Base-by-base conservation (phyloP, 139 green algal species). In the Axilococcus clingmanii region DNA sequence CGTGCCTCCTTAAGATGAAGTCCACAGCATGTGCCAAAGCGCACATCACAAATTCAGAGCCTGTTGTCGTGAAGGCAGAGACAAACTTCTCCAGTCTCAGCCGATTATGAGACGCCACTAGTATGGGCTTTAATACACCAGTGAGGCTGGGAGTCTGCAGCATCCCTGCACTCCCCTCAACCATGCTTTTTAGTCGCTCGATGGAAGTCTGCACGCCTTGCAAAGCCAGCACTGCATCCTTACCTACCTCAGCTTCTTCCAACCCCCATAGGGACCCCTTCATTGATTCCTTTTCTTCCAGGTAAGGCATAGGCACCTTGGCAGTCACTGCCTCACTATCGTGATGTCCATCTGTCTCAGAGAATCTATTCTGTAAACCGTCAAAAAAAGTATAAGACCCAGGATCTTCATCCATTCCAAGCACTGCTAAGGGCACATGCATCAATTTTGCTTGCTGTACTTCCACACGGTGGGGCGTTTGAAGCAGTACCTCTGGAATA, bases 221-320 rank as follows among this genome's bases (percentile, higher is more conserved):
- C 7, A 57, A 30, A 32, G 49, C 25, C 20, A 57, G 37, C 5
- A 57, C 12, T 20, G 49, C 49, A 32, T 57, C 49, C 16, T 30
- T 41, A 12, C 15, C 34, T 8, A 57, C 14, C n/a, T 45, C 15
- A 8, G 49, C 17, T 32, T 57, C 49, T 32, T 57, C 41, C 12
- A 49, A 32, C 11, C 9, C 12, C 41, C 41, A 49, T 49, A 49
- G 27, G 27, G 25, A 23, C 9, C 41, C 41, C 9, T 12, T n/a
- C n/a, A n/a, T n/a, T n/a, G n/a, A n/a, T n/a, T 38, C 12, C 12
- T 48, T 24, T 24, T 48, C 25, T 22, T 48, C 41, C 41, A n/a
- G n/a, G 24, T 19, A 22, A 24, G 3, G 22, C 17, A 48, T 6
- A n/a, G n/a, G n/a, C n/a, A n/a, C n/a, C n/a, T n/a, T n/a, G n/a